These are phyloP conservation scores for Komagataella mondaviorum DNA, from an alignment of 805 yeast species.

Conservation along the genomic window DNA sequence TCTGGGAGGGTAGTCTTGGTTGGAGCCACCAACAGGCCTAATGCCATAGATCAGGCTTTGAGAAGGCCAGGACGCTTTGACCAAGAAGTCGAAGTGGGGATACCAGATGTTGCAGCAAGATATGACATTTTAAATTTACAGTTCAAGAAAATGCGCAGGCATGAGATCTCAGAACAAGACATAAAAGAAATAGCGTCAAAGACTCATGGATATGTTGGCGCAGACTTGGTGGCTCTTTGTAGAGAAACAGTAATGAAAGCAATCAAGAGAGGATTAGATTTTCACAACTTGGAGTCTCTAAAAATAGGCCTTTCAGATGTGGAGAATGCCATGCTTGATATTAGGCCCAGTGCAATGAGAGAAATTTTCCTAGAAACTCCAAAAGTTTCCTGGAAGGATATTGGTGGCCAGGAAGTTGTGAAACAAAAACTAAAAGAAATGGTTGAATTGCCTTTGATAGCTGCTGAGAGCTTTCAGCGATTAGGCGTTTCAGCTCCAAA, in stretches of 20 bases:
- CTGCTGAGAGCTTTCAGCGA: constrained; percentile 58
- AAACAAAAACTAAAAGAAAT: constrained; percentile 78
- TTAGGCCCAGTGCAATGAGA: constrained; percentile 94
- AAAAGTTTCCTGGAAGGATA: constrained; percentile 83
- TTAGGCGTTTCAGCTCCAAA: constrained; percentile 86
- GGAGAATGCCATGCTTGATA: constrained; percentile 60
- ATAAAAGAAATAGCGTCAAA: constrained; percentile 52
- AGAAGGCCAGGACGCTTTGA: constrained; percentile 92
- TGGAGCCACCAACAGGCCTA: constrained; percentile 94
- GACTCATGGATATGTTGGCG: constrained; percentile 97
- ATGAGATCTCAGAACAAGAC: constrained; percentile 36
- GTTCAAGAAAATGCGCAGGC: constrained; percentile 39
- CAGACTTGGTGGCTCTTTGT: constrained; percentile 79
- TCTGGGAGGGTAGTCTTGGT: constrained; percentile 50
- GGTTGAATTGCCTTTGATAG: constrained; percentile 82
- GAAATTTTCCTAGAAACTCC: constrained; percentile 93
- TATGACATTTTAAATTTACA: constrained; percentile 56
- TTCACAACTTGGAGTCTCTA: constrained; percentile 15
- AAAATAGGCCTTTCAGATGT: constrained; percentile 44
- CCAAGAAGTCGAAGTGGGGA: constrained; percentile 82
- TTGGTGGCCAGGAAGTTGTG: constrained; percentile 85
- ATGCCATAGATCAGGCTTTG: constrained; percentile 78
- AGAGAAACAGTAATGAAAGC: constrained; percentile 83
- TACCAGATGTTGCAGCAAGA: constrained; percentile 80
- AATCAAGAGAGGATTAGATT: constrained; percentile 37